Conservation (phyloP, 345 rosid genomes). For the Toxicodendron radicans region DNA sequence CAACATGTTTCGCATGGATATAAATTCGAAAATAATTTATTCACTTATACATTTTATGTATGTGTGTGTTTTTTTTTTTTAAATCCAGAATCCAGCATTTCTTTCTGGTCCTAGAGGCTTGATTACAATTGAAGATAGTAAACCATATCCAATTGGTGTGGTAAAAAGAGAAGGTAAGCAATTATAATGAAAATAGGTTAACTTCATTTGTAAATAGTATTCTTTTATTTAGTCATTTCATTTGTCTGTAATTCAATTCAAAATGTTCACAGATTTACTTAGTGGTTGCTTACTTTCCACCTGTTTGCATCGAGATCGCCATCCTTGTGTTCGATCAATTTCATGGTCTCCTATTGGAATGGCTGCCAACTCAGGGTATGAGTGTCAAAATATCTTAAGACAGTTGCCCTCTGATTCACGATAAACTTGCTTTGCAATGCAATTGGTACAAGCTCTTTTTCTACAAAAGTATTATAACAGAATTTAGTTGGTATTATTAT, state of each 20-base stretch:
- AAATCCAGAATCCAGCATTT: slow-evolving; percentile 75
- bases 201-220: not conserved
- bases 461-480: not conserved
- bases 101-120: slow-evolving; percentile 86
- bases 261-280: slow-evolving; percentile 51
- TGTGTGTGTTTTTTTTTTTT: not conserved
- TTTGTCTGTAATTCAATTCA: not conserved
- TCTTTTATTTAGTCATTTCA: not conserved
- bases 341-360: slow-evolving; percentile 97
- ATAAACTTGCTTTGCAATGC: not conserved
- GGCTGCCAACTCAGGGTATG: slow-evolving; percentile 79
- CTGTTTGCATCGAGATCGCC: slow-evolving; percentile 64
- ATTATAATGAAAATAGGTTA: not conserved
- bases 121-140: slow-evolving; percentile 50
- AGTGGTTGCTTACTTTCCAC: slow-evolving; percentile 59
- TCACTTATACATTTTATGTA: not conserved
- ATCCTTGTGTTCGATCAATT: slow-evolving; percentile 68
- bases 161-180: slow-evolving; percentile 59
- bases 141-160: slow-evolving; percentile 63
- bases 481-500: slow-evolving; percentile 12
- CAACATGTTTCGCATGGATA: not conserved
- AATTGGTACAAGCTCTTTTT: not conserved
- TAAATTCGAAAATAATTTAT: not conserved
- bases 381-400: slow-evolving; percentile 2
- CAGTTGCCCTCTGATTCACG: not conserved